These are phyloP conservation scores for Ramicandelaber brevisporus DNA, from an alignment of 192 early-diverging fungal species.

Conservation along the genomic window DNA sequence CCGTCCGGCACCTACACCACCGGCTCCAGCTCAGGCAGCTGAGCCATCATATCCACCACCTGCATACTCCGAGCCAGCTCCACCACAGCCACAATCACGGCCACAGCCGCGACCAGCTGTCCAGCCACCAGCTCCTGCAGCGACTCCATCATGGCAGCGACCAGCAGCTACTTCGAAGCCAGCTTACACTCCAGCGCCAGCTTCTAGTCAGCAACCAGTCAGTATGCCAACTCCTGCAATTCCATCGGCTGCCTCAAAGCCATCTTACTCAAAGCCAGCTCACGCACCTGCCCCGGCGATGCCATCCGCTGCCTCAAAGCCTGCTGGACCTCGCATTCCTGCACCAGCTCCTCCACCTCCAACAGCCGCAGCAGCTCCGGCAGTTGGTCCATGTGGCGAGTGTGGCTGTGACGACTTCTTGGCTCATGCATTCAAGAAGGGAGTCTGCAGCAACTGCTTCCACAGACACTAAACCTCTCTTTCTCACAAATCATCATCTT, in stretches of 20 bases:
- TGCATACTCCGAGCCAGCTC: conserved; percentile 8
- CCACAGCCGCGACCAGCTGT: conserved; percentile 9
- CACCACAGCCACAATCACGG: conserved; percentile 8
- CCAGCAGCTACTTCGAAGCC: too few species aligned
- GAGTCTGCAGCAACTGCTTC: conserved; percentile 60
- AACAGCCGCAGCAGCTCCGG: conserved; percentile 5
- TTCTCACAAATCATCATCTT: too few species aligned
- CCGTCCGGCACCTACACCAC: conserved; percentile 3
- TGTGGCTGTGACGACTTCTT: conserved; percentile 54
- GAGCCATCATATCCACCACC: conserved; percentile 10
- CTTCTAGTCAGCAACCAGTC: neutral
- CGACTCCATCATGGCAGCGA: conserved; percentile 4
- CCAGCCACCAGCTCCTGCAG: conserved; percentile 5
- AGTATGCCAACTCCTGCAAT: conserved; percentile 1
- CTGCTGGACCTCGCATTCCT: conserved; percentile 5
- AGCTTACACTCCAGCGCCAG: too few species aligned
- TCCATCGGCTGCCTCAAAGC: neutral
- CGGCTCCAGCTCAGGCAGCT: conserved; percentile 6
- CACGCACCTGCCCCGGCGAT: too few species aligned
- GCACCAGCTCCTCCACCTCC: conserved; percentile 8
- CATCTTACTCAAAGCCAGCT: too few species aligned
- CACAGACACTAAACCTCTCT: conserved; percentile 30
- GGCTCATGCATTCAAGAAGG: conserved; percentile 45
- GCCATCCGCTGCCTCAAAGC: conserved; percentile 1
- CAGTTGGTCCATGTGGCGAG: conserved; percentile 17